These are phyloP conservation scores for Gomphus sp. DNA, from an alignment of 1,284 basidiomycete genomes.

Conservation along the genomic window DNA sequence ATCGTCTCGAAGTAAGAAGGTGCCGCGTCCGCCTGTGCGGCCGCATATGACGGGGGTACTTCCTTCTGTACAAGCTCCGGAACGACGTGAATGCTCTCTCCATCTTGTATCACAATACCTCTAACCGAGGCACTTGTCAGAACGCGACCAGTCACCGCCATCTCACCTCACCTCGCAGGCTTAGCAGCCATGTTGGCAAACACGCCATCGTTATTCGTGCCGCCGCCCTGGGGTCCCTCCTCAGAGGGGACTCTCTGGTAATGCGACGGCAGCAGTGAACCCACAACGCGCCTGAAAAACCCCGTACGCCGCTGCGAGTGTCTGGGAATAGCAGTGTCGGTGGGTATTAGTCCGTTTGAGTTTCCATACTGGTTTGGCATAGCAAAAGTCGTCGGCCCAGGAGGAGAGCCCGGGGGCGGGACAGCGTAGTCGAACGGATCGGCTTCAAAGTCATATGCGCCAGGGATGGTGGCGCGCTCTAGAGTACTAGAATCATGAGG, in stretches of 20 bases:
- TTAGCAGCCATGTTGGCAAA: conserved; percentile 95
- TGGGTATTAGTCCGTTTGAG: conserved; percentile 68
- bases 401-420: conserved; percentile 78
- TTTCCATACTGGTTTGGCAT: conserved; percentile 69
- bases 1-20: conserved; percentile 98
- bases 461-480: conserved; percentile 19
- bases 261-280: conserved; percentile 66
- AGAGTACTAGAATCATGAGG: neutral
- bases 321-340: conserved; percentile 32
- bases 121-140: conserved; percentile 12
- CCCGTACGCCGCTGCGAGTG: conserved; percentile 16
- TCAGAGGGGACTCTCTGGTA: conserved; percentile 49
- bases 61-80: conserved; percentile 80
- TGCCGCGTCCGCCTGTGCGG: conserved; percentile 84
- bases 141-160: conserved; percentile 12
- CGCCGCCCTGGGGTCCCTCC: conserved; percentile 25
- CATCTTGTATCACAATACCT: conserved; percentile 31
- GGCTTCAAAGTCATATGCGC: conserved; percentile 74
- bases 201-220: conserved; percentile 86
- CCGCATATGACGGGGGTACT: conserved; percentile 80
- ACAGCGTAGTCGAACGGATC: conserved; percentile 57
- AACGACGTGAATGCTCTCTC: conserved; percentile 51
- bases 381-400: conserved; percentile 41
- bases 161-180: conserved; percentile 36
- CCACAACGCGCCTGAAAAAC: conserved; percentile 53